phyloP scores from a whole-genome alignment of 2,329 filamentous ascomycete genomes.

The Neofusicoccum sp. region DNA sequence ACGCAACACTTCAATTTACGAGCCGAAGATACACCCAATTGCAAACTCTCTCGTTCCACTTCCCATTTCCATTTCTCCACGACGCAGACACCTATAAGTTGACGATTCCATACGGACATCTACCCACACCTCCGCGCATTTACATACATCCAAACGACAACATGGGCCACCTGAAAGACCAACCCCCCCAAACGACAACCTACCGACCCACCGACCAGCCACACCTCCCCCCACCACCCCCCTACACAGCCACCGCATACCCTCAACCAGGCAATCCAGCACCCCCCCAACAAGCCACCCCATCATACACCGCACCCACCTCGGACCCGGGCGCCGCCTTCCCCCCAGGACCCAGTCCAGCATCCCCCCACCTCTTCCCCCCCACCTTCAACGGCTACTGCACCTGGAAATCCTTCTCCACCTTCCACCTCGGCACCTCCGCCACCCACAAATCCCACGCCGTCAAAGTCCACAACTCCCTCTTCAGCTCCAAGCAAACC shows the following conservation, averaged over 20 bases:
- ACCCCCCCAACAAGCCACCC: not conserved
- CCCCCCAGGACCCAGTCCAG: not conserved
- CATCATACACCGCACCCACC: not conserved
- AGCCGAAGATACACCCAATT: not conserved
- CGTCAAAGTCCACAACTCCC: not conserved
- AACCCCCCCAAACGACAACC: not conserved
- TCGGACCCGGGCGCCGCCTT: not conserved
- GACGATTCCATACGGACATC: not conserved
- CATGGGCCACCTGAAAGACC: not conserved
- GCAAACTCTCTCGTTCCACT: not conserved
- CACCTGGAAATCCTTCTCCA: not conserved
- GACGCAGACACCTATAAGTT: not conserved
- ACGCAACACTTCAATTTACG: not conserved
- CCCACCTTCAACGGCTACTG: not conserved
- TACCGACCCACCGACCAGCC: not conserved
- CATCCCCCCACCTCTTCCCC: not conserved
- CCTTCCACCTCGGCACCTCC: constrained; percentile 2
- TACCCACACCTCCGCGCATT: not conserved
- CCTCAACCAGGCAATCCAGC: not conserved
- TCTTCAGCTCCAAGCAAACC: not conserved
- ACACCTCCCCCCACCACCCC: not conserved
- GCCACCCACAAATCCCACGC: not conserved
- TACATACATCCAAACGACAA: not conserved
- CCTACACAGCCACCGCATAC: not conserved
- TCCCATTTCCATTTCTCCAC: not conserved